Conservation (phyloP, 176 grass and related monocot genomes). For the Typha latifolia region DNA sequence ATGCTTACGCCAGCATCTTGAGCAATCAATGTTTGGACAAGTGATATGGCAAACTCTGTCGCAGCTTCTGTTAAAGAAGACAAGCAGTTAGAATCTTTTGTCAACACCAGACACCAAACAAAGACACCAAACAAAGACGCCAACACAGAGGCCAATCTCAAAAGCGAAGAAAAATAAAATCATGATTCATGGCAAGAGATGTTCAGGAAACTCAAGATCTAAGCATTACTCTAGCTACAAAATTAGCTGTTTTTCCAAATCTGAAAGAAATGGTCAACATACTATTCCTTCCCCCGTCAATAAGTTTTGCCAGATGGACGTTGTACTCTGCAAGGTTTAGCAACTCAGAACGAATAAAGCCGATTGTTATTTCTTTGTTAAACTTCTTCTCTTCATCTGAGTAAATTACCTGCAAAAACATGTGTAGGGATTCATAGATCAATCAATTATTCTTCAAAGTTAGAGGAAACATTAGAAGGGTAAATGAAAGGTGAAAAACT, state of each 20-base stretch:
- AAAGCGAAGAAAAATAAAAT: not conserved
- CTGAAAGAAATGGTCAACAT: constrained; percentile 24
- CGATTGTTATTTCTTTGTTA: constrained; percentile 60
- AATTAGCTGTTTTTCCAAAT: not conserved
- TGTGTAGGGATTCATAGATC: not conserved
- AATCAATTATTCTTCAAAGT: too few species aligned
- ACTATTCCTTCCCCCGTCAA: constrained; percentile 93
- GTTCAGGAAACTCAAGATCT: not conserved
- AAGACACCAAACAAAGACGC: constrained; percentile 8
- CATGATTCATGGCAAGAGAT: too few species aligned
- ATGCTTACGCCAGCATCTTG: constrained; percentile 60
- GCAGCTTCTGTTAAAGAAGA: constrained; percentile 48
- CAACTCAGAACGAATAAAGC: constrained; percentile 80
- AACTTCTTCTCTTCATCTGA: constrained; percentile 88
- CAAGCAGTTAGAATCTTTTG: constrained; percentile 7
- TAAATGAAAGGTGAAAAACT: too few species aligned
- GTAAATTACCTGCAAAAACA: constrained; percentile 73
- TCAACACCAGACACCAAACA: not conserved
- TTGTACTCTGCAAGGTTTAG: constrained; percentile 83
- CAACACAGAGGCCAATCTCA: not conserved
- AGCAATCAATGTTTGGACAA: constrained; percentile 73
- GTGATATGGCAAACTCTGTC: constrained; percentile 77
- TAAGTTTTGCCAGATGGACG: constrained; percentile 80
- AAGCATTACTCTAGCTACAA: not conserved
- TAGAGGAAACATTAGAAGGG: too few species aligned